Evolutionary conservation across 371 early-diverging fungal genomes (phyloP), one percentile per base, ranked within the genome.

Genomic region (Thermomucor indicae-seudaticae): DNA sequence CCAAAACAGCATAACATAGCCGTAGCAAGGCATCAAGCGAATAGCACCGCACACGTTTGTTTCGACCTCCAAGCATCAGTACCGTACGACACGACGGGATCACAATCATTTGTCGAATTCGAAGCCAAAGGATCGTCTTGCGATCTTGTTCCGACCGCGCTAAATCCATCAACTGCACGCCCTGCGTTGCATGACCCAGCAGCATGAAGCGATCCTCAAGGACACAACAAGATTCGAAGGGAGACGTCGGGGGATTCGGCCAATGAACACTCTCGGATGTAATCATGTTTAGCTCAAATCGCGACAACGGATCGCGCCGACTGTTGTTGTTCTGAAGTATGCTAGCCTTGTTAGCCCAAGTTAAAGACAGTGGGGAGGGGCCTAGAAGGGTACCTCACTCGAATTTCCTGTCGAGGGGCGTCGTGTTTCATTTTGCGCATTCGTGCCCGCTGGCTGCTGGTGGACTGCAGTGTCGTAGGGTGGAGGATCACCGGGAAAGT

Each of bases 1-100:
- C 32, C 11, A 60, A 43, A 1, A 68, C 54, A 4, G 55, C 64
- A 38, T 71, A 69, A 8, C 60, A 51, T 0, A 71, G 55, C 19
- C 57, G 34, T 2, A 69, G 29, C 2, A 75, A 19, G 2, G 67
- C 69, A 39, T 67, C 65, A 2, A 65, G 57, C 1, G 69, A 71
- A 39, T 75, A 75, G 32, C 75, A 75, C 10, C 75, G 60, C 5
- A 75, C 64, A 44, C 69, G 65, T 16, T 64, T 64, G 43, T 60
- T 55, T n/a, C 71, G 49, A 1, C 64, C 67, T 8, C 65, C 55
- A 16, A 71, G 24, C 37, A 71, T 64, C 42, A 75, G 37, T 0
- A 75, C 46, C 7, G 63, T 25, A 1, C 70, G 57, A 40, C 70
- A 64, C n/a, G 60, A 48, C 17, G 56, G 58, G 19, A 71, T 51